These are phyloP conservation scores for Paramecium primaurelia DNA, from an alignment of 73 alveolate genomes.

Conservation along the genomic window DNA sequence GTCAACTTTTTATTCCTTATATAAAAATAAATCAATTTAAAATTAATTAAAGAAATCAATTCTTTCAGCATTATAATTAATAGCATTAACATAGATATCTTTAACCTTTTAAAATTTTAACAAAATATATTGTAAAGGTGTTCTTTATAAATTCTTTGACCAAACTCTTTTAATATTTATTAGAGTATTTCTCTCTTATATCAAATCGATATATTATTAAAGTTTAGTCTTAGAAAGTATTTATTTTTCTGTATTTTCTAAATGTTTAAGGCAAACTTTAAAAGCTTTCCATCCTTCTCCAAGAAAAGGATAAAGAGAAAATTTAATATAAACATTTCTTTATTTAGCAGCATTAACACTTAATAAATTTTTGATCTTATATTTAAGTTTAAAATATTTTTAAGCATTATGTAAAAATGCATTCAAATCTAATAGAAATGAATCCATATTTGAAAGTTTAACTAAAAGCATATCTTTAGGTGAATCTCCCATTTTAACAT, in stretches of 20 bases:
- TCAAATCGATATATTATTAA: not conserved
- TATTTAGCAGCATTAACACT: slow-evolving; percentile 16
- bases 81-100: not conserved
- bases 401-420: slow-evolving; percentile 35
- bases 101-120: not conserved
- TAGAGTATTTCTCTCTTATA: not conserved
- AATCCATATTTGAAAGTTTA: not conserved
- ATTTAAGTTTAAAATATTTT: not conserved
- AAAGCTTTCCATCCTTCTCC: slow-evolving; percentile 36
- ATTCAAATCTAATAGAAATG: not conserved
- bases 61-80: slow-evolving; percentile 35
- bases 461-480: not conserved
- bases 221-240: not conserved
- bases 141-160: slow-evolving; percentile 29
- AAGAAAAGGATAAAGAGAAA: not conserved
- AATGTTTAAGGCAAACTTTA: not conserved
- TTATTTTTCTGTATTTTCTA: not conserved
- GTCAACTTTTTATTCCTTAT: not conserved
- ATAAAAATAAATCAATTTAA: not conserved
- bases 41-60: slow-evolving; percentile 6
- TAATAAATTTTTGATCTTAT: not conserved
- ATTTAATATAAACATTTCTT: slow-evolving; percentile 24
- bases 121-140: not conserved
- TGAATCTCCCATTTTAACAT: not conserved
- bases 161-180: not conserved